Percentiles rank a stretch among this genome's conserved stretches.
Conservation (phyloP, 371 early-diverging fungal genomes). For the Synchytrium microbalum region DNA sequence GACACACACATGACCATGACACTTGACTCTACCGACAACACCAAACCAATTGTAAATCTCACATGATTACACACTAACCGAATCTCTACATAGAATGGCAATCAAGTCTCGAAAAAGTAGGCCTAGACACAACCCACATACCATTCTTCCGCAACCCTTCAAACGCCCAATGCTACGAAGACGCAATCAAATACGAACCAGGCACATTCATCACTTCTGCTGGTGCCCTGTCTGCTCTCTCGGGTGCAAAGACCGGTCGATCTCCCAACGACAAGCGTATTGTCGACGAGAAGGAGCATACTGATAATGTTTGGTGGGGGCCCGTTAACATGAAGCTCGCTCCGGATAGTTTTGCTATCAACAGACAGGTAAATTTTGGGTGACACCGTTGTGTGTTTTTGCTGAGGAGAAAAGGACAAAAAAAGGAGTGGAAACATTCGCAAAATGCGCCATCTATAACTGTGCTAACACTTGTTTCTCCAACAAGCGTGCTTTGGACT, state of each 20-base stretch:
- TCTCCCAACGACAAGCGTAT: conserved; percentile 91
- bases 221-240: conserved; percentile 85
- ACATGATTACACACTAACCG: too few species aligned
- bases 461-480: too few species aligned
- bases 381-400: too few species aligned
- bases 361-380: conserved; percentile 33
- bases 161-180: conserved; percentile 78
- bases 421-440: too few species aligned
- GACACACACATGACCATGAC: neutral
- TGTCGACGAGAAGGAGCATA: conserved; percentile 76
- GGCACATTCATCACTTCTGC: conserved; percentile 85
- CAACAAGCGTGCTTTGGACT: conserved; percentile 90
- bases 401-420: too few species aligned
- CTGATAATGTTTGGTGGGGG: conserved; percentile 94
- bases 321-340: conserved; percentile 88
- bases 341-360: conserved; percentile 81
- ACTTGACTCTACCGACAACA: neutral
- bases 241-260: conserved; percentile 76
- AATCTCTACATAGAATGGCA: neutral
- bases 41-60: too few species aligned
- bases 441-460: too few species aligned
- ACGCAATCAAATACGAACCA: conserved; percentile 77
- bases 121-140: conserved; percentile 15
- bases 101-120: neutral
- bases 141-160: conserved; percentile 50